These are phyloP conservation scores for Boletus edulis DNA, from an alignment of 768 basidiomycete species.

Conservation along the genomic window DNA sequence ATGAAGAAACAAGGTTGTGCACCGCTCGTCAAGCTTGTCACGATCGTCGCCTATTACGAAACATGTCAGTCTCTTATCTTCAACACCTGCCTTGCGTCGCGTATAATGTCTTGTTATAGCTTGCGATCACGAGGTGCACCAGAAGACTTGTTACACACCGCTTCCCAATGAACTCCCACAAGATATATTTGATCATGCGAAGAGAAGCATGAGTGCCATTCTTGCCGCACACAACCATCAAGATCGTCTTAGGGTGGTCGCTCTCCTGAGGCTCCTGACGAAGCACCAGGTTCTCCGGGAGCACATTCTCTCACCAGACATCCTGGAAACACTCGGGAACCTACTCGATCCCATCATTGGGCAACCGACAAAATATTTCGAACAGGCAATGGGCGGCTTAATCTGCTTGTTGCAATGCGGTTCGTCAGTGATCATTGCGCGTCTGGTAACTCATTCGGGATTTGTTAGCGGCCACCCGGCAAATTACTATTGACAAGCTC, in stretches of 20 bases:
- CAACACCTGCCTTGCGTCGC: background rate
- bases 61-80: constrained; percentile 9
- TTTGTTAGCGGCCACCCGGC: constrained; percentile 9
- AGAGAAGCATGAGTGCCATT: constrained; percentile 9
- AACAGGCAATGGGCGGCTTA: constrained; percentile 23
- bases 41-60: constrained; percentile 23
- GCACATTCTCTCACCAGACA: constrained; percentile 12
- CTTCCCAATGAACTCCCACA: background rate
- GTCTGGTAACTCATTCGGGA: background rate
- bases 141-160: background rate
- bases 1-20: constrained; percentile 10
- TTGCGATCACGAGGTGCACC: background rate
- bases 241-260: constrained; percentile 18
- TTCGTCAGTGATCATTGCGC: background rate
- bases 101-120: background rate
- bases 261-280: constrained; percentile 20
- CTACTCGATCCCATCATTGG: constrained; percentile 12
- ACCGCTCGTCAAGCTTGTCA: constrained; percentile 18
- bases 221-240: constrained; percentile 13
- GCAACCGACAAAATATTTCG: constrained; percentile 3
- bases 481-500: constrained; percentile 6
- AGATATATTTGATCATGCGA: constrained; percentile 11
- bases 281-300: constrained; percentile 12
- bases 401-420: constrained; percentile 17
- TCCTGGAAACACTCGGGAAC: constrained; percentile 10